These are phyloP conservation scores for Metschnikowia hibisci DNA, from an alignment of 805 yeast species.

Conservation along the genomic window DNA sequence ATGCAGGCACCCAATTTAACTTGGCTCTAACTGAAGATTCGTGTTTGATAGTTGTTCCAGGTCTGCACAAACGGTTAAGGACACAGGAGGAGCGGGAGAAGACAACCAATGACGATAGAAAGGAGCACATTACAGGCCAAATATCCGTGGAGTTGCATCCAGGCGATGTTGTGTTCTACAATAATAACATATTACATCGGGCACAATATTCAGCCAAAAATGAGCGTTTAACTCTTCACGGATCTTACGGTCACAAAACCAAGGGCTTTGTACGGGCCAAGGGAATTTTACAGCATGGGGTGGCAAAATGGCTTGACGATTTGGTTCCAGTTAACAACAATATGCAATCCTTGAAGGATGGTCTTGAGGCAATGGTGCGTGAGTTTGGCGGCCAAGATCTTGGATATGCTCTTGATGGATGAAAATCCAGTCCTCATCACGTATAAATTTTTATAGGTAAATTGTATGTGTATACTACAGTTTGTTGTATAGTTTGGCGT, in stretches of 20 bases:
- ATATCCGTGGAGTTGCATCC: slow-evolving; percentile 41
- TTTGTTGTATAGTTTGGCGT: no score
- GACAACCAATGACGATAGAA: slow-evolving; percentile 31
- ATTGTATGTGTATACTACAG: no score
- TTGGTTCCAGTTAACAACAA: slow-evolving; percentile 30
- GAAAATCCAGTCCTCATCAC: no score
- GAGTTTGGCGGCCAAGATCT: slow-evolving; percentile 31
- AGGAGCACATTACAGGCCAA: slow-evolving; percentile 37
- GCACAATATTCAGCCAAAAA: slow-evolving; percentile 38
- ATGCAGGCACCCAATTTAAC: slow-evolving; percentile 49
- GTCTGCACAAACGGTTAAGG: slow-evolving; percentile 43
- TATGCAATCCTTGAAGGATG: slow-evolving; percentile 25
- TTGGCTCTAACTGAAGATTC: slow-evolving; percentile 45
- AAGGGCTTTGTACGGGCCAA: slow-evolving; percentile 43
- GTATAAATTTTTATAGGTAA: no score
- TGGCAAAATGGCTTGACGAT: slow-evolving; percentile 42
- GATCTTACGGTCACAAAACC: slow-evolving; percentile 45
- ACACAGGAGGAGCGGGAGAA: slow-evolving; percentile 42
- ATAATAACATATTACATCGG: slow-evolving; percentile 47
- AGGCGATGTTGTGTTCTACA: slow-evolving; percentile 50
- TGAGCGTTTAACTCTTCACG: slow-evolving; percentile 46
- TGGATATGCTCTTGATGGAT: slow-evolving; percentile 40
- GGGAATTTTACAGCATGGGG: slow-evolving; percentile 54
- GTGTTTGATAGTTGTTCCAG: slow-evolving; percentile 48
- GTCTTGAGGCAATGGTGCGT: slow-evolving; percentile 27